These are phyloP conservation scores for Boletus mariae DNA, from an alignment of 1,284 basidiomycete genomes.

Conservation along the genomic window DNA sequence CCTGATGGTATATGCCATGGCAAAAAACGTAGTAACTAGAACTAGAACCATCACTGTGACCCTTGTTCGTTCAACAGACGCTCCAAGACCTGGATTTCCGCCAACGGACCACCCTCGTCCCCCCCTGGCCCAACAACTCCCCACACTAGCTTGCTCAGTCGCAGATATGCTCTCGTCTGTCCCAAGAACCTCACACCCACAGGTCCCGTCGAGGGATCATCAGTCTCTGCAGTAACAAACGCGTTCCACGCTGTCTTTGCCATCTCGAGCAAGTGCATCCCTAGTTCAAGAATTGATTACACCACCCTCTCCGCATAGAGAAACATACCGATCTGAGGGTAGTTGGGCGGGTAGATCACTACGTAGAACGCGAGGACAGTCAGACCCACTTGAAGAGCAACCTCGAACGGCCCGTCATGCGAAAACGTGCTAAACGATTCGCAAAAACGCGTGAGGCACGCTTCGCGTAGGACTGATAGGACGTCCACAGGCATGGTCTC, in stretches of 20 bases:
- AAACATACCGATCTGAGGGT: slow-evolving; percentile 69
- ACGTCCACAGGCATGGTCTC: slow-evolving; percentile 40
- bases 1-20: too few relatives aligned
- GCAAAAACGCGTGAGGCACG: slow-evolving; percentile 55
- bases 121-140: slow-evolving; percentile 54
- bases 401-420: slow-evolving; percentile 55
- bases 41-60: too few relatives aligned
- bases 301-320: not conserved
- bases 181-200: slow-evolving; percentile 12
- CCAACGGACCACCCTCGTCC: slow-evolving; percentile 55
- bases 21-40: too few relatives aligned
- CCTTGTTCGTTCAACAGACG: slow-evolving; percentile 21
- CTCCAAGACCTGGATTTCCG: slow-evolving; percentile 47
- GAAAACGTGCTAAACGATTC: slow-evolving; percentile 61
- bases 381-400: slow-evolving; percentile 52
- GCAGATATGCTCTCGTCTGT: slow-evolving; percentile 37
- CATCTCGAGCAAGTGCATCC: slow-evolving; percentile 69
- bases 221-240: slow-evolving; percentile 30
- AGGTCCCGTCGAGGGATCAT: not conserved
- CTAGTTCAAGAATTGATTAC: slow-evolving; percentile 35
- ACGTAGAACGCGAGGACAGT: slow-evolving; percentile 61
- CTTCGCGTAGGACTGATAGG: slow-evolving; percentile 48
- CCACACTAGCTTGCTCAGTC: slow-evolving; percentile 41
- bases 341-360: slow-evolving; percentile 65
- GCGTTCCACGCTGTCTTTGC: slow-evolving; percentile 73